Percentiles rank a stretch among this genome's conserved stretches.
Conservation (phyloP, 139 green algal genomes). For the Nannochloris sp. region DNA sequence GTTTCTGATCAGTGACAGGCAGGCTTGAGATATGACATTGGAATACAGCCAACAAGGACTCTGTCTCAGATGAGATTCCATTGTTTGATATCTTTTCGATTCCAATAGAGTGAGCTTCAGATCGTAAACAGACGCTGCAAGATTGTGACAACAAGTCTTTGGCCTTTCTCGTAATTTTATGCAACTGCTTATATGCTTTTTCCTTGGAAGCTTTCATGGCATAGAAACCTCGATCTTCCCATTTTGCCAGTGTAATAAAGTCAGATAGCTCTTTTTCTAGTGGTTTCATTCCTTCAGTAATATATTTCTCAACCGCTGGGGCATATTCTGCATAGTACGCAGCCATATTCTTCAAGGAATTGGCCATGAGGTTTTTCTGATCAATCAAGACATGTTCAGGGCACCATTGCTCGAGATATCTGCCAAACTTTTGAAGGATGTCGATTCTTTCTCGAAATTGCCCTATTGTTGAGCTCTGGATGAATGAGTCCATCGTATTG, state of each 20-base stretch:
- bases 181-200: constrained; percentile 79
- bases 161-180: constrained; percentile 39
- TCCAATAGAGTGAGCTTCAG: not conserved
- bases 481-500: constrained; percentile 73
- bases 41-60: too few relatives aligned
- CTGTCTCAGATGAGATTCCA: too few relatives aligned
- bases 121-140: not conserved
- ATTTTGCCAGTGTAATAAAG: constrained; percentile 91
- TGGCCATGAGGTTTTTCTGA: not conserved
- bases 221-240: constrained; percentile 95
- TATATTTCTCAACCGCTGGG: constrained; percentile 31
- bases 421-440: constrained; percentile 58
- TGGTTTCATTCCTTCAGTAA: constrained; percentile 45
- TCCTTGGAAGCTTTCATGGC: constrained; percentile 67
- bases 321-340: constrained; percentile 82
- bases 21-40: too few relatives aligned
- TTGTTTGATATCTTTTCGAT: not conserved
- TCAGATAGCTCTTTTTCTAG: constrained; percentile 82
- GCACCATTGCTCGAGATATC: constrained; percentile 11
- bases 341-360: constrained; percentile 58
- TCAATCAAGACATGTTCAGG: too few relatives aligned
- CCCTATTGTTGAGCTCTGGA: constrained; percentile 75
- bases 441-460: constrained; percentile 72
- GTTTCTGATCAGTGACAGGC: too few relatives aligned
- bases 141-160: constrained; percentile 13